Evolutionary conservation across 805 yeast species (phyloP).

Genomic region (Pichia pseudocactophila): DNA sequence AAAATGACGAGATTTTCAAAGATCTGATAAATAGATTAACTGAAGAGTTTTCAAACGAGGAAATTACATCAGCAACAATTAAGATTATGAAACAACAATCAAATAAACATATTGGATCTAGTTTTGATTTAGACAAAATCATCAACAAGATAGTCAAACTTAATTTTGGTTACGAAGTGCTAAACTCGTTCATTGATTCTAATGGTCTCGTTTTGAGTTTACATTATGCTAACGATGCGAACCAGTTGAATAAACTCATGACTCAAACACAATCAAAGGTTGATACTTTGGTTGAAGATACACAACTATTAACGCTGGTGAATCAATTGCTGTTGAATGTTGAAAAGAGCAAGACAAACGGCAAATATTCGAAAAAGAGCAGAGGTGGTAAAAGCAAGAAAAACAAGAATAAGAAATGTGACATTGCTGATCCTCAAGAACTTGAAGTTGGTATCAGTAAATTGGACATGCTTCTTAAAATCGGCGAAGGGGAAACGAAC

Average conservation of each 20-base stretch:
- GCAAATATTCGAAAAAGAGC: constrained; percentile 5
- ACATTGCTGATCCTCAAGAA: constrained; percentile 5
- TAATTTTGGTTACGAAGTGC: constrained; percentile 50
- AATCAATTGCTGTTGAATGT: constrained; percentile 33
- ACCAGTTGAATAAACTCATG: constrained; percentile 37
- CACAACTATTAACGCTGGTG: constrained; percentile 37
- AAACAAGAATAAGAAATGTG: constrained; percentile 12
- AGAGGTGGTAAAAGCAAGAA: constrained; percentile 7
- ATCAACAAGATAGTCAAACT: constrained; percentile 37
- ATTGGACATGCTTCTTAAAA: constrained; percentile 18
- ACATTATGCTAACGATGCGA: constrained; percentile 41
- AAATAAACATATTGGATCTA: constrained; percentile 12
- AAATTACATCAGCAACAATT: constrained; percentile 43
- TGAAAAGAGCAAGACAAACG: constrained; percentile 10
- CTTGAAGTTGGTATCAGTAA: constrained; percentile 21
- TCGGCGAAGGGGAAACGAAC: constrained; percentile 15
- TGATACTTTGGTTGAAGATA: constrained; percentile 30
- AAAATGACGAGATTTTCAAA: constrained; percentile 54
- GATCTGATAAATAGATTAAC: constrained; percentile 61
- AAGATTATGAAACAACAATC: constrained; percentile 26
- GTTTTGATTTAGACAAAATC: constrained; percentile 33
- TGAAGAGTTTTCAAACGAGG: constrained; percentile 53
- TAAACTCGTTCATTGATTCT: constrained; percentile 60
- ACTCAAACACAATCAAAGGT: constrained; percentile 35
- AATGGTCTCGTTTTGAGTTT: constrained; percentile 60